These are phyloP conservation scores for Piper betle DNA, from an alignment of 164 flowering plant species.

Conservation along the genomic window DNA sequence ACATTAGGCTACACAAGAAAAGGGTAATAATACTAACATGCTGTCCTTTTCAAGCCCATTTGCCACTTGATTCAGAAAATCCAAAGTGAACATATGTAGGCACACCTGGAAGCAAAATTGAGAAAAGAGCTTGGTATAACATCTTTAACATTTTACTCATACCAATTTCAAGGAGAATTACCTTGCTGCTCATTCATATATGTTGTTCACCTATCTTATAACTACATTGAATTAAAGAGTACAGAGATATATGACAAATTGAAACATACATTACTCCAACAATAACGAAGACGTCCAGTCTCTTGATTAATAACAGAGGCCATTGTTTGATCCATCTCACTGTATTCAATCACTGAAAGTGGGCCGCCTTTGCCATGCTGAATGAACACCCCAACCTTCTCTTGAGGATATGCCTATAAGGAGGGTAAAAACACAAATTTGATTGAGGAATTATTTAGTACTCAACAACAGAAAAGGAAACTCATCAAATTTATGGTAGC, in stretches of 20 bases:
- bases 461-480: background rate
- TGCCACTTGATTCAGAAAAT: slow-evolving; percentile 88
- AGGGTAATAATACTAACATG: slow-evolving; percentile 41
- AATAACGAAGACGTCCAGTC: slow-evolving; percentile 93
- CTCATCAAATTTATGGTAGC: background rate
- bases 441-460: background rate
- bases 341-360: slow-evolving; percentile 85
- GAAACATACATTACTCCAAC: slow-evolving; percentile 90
- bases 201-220: background rate
- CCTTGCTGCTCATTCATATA: background rate
- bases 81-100: slow-evolving; percentile 93
- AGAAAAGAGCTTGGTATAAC: no score
- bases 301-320: slow-evolving; percentile 70
- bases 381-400: slow-evolving; percentile 95
- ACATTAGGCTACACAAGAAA: background rate
- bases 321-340: slow-evolving; percentile 72
- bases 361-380: slow-evolving; percentile 95
- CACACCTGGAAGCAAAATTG: slow-evolving; percentile 56
- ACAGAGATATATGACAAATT: background rate
- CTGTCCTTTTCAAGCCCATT: slow-evolving; percentile 92
- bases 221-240: background rate
- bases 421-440: background rate
- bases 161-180: no score
- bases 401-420: slow-evolving; percentile 89
- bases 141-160: no score